Conservation (phyloP, 805 yeast species). For the Ogataea trehaloabstinens region DNA sequence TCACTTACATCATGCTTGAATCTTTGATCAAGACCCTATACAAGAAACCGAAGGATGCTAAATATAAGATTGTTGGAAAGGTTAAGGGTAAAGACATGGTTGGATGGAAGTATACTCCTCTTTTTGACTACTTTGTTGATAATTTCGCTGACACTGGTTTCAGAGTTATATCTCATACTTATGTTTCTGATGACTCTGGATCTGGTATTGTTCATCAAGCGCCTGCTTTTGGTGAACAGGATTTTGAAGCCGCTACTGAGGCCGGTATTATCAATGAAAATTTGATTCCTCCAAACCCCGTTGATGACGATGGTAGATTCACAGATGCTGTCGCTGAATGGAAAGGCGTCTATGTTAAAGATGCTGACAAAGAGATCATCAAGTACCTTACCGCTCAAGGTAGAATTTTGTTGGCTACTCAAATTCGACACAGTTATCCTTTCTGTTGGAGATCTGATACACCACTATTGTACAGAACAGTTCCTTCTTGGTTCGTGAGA, state of each 20-base stretch:
- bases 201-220: conserved; percentile 99
- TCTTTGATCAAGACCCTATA: conserved; percentile 76
- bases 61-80: conserved; percentile 77
- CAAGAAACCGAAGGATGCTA: conserved; percentile 92
- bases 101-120: conserved; percentile 79
- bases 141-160: conserved; percentile 75
- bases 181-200: conserved; percentile 93
- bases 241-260: conserved; percentile 77
- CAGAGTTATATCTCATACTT: conserved; percentile 76
- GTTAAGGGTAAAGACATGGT: conserved; percentile 76
- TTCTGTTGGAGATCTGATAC: conserved; percentile 99
- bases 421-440: conserved; percentile 94
- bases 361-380: conserved; percentile 90
- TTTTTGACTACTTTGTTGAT: conserved; percentile 78
- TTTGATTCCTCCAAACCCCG: conserved; percentile 83
- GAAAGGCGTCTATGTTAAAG: conserved; percentile 86
- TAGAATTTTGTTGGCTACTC: conserved; percentile 69
- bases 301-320: conserved; percentile 89
- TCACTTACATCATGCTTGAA: conserved; percentile 82
- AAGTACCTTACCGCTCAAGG: conserved; percentile 79
- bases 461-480: conserved; percentile 92
- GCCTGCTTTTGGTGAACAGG: conserved; percentile 99
- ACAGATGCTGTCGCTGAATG: conserved; percentile 71
- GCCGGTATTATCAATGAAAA: conserved; percentile 73
- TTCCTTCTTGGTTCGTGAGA: conserved; percentile 98